phyloP scores from a whole-genome alignment of 164 flowering plant genomes.

The Vitis rotundifolia region DNA sequence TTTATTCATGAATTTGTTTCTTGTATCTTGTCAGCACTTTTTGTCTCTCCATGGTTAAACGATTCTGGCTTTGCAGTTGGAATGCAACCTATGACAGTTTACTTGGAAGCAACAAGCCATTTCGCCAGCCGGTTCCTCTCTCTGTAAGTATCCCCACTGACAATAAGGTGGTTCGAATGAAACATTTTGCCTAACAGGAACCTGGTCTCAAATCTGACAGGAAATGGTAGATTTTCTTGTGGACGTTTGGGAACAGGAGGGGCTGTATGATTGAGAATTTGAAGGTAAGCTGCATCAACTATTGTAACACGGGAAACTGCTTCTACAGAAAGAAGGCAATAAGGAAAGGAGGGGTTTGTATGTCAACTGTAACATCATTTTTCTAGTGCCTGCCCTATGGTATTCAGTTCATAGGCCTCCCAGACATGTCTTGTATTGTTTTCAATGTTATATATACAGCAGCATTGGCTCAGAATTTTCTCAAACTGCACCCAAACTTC shows the following conservation, averaged over 20 bases:
- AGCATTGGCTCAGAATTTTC: neutral
- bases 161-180: too few species aligned
- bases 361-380: conserved; percentile 13
- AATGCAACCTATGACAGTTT: conserved; percentile 54
- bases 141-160: conserved; percentile 31
- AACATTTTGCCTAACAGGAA: neutral
- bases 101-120: conserved; percentile 61
- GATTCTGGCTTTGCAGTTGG: conserved; percentile 52
- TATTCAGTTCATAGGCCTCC: conserved; percentile 7
- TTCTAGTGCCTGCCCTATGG: neutral
- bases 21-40: conserved; percentile 22
- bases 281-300: neutral
- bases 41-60: conserved; percentile 22
- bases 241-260: conserved; percentile 67
- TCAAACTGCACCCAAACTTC: too few species aligned
- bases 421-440: conserved; percentile 11
- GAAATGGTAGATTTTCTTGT: conserved; percentile 74
- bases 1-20: conserved; percentile 8
- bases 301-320: conserved; percentile 9
- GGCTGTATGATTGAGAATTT: conserved; percentile 45
- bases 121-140: conserved; percentile 56
- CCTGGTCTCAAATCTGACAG: conserved; percentile 26
- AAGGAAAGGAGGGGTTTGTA: conserved; percentile 7
- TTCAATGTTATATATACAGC: neutral
- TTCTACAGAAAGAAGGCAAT: neutral